Percentiles rank a stretch among this genome's conserved stretches.
phyloP scores from a whole-genome alignment of 1,284 basidiomycete species.

The Volvariella surrecta region DNA sequence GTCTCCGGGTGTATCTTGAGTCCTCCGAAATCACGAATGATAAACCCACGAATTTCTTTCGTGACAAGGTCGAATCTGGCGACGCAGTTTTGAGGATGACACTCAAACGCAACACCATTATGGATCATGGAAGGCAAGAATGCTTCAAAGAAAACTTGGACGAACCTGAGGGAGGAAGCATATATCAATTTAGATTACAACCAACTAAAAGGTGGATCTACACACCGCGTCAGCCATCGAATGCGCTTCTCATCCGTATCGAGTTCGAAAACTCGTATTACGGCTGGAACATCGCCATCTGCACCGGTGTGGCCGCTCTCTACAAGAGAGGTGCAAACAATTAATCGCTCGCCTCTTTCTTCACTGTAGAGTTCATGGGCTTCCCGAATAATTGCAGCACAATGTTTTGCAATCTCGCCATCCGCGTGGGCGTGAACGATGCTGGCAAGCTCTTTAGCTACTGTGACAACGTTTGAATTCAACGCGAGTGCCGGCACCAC shows the following conservation, averaged over 20 bases:
- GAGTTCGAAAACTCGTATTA: conserved; percentile 37
- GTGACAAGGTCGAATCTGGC: conserved; percentile 37
- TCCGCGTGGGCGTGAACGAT: conserved; percentile 35
- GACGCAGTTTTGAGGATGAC: conserved; percentile 46
- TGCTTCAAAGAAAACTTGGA: conserved; percentile 36
- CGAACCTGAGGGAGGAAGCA: conserved; percentile 24
- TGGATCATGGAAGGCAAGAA: conserved; percentile 41
- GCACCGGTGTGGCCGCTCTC: conserved; percentile 38
- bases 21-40: conserved; percentile 48
- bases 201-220: not conserved
- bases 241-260: conserved; percentile 37
- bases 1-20: conserved; percentile 39
- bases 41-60: conserved; percentile 37
- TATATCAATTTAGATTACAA: not conserved
- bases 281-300: conserved; percentile 32
- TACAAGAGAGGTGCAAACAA: conserved; percentile 44
- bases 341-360: conserved; percentile 35
- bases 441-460: conserved; percentile 42
- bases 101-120: conserved; percentile 47
- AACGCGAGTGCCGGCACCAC: conserved; percentile 59
- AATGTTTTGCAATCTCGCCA: conserved; percentile 41
- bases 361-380: conserved; percentile 38
- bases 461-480: conserved; percentile 43
- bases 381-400: conserved; percentile 41
- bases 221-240: conserved; percentile 37